Base-by-base conservation (phyloP, 306 rosid species). In the Benincasa hispida region DNA sequence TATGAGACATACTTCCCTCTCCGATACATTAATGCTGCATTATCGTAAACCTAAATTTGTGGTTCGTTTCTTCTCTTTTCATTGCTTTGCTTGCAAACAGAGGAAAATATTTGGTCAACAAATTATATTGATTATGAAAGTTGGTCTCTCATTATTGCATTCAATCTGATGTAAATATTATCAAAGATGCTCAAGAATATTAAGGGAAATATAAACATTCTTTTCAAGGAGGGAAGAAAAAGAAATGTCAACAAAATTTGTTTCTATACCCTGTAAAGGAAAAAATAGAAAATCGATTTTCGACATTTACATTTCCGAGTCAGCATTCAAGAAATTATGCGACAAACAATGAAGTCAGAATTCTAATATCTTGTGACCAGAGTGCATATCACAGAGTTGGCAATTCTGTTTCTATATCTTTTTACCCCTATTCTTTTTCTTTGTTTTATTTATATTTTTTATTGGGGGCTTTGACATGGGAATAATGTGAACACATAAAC, bases 31-130 rank as follows among this genome's bases (percentile, higher is more conserved):
- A 39, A 21, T 41, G 54, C 25, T 39, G 21, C 54, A 67, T 67
- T 69, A 69, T 13, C 32, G 14, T 41, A 45, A 27, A 3, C 58
- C 24, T 45, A 54, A 18, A 18, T 35, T 13, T 73, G 48, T 63
- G 72, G 47, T 35, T 19, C 27, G 34, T 21, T 5, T 63, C 32
- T 37, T 24, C 72, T 82, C 62, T 30, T 50, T 65, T 77, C 74
- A 93, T 81, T 83, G 98, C 85, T 93, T 93, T 39, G 96, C 89
- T 97, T 93, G 96, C 27, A 79, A 50, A 80, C 42, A 79, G 8
- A 0, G 9, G 76, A 17, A n/a, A 37, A 9, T 5, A 3, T 32
- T 61, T 22, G 39, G 18, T 25, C 60, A n/a, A 35, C 37, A 0
- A 11, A n/a, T 67, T 11, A 24, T 39, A 14, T 65, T 65, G 45